Percentiles rank a stretch among this genome's conserved stretches.
These are phyloP conservation scores for Graphilbum ipis-grandicollis DNA, from an alignment of 2,329 filamentous ascomycete species.

Conservation along the genomic window DNA sequence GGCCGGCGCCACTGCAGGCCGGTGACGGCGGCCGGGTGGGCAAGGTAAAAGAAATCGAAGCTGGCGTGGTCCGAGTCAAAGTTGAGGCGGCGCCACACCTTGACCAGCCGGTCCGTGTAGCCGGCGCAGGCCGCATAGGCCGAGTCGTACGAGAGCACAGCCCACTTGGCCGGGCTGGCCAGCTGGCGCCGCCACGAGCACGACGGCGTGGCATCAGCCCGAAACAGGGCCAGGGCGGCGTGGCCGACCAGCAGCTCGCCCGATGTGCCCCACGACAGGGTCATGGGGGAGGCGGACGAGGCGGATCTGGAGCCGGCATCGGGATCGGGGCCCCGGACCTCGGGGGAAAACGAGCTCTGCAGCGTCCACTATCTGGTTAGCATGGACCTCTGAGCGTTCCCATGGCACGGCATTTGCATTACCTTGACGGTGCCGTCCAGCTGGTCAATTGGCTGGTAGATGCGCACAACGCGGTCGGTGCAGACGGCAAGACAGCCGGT, in stretches of 20 bases:
- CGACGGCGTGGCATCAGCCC: constrained; percentile 27
- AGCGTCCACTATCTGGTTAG: constrained; percentile 36
- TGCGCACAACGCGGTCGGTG: constrained; percentile 46
- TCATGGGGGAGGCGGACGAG: constrained; percentile 10
- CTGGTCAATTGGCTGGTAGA: constrained; percentile 61
- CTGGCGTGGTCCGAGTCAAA: constrained; percentile 69
- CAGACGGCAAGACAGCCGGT: constrained; percentile 75
- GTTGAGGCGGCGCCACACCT: constrained; percentile 78
- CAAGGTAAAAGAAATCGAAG: constrained; percentile 81
- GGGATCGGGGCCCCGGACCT: constrained; percentile 12
- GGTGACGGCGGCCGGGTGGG: constrained; percentile 70
- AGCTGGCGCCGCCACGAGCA: constrained; percentile 60
- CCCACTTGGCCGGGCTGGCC: constrained; percentile 56
- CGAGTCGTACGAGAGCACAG: constrained; percentile 71
- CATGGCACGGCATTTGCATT: constrained; percentile 2
- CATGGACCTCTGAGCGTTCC: background rate
- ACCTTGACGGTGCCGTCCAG: constrained; percentile 62
- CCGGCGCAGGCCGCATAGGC: constrained; percentile 72
- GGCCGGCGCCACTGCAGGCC: constrained; percentile 74
- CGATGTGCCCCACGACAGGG: constrained; percentile 70
- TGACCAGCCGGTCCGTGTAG: constrained; percentile 64
- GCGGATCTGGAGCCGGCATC: constrained; percentile 18
- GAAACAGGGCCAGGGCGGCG: constrained; percentile 51
- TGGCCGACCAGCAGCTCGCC: constrained; percentile 75
- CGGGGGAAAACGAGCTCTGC: constrained; percentile 27